A percentile compares a stretch with the other conserved stretches of the same genome.
Evolutionary conservation across 345 rosid species (phyloP).

Genomic region (Triadica sebifera): DNA sequence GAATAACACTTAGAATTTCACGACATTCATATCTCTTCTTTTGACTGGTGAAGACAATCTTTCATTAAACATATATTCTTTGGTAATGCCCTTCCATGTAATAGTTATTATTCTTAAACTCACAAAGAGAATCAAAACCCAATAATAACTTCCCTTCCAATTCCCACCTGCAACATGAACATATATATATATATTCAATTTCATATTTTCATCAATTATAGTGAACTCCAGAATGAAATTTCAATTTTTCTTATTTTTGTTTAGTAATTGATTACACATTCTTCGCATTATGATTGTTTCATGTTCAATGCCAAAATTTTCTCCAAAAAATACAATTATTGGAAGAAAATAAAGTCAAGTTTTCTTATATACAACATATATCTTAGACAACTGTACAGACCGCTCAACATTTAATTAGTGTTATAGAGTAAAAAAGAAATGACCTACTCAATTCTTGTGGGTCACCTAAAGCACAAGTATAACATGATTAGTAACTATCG

Average conservation of each 20-base stretch:
- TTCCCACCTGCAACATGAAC: neutral
- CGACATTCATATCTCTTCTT: constrained; percentile 45
- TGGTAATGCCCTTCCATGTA: neutral
- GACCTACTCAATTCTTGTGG: neutral
- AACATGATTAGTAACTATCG: neutral
- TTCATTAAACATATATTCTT: neutral
- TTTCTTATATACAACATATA: neutral
- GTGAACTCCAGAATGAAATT: neutral
- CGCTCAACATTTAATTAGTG: neutral
- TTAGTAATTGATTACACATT: neutral
- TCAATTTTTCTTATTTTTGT: neutral
- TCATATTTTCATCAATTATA: neutral
- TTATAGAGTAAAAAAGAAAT: neutral
- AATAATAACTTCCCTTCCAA: neutral
- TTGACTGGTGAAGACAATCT: constrained; percentile 40
- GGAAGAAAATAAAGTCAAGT: neutral
- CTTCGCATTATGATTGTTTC: neutral
- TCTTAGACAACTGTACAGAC: neutral
- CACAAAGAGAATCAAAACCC: neutral
- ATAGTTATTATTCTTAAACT: neutral
- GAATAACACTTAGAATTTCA: constrained; percentile 31
- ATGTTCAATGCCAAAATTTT: neutral
- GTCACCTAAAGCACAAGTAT: neutral
- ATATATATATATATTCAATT: neutral
- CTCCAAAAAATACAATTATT: neutral